Evolutionary conservation across 495 filamentous ascomycete genomes (phyloP).

Genomic region (Pyrenula massariospora): DNA sequence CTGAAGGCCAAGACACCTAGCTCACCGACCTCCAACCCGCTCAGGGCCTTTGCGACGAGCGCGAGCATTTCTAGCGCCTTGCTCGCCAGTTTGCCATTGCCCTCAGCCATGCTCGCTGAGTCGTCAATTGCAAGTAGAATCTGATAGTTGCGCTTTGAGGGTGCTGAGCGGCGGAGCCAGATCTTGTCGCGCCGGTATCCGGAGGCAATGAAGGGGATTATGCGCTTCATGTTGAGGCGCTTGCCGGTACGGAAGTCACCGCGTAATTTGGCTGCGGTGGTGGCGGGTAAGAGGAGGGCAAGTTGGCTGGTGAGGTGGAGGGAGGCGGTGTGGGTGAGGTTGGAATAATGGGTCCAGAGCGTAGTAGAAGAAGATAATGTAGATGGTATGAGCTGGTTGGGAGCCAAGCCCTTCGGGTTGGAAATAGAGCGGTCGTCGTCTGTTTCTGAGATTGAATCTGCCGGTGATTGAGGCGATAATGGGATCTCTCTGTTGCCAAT

Average conservation of each 20-base stretch:
- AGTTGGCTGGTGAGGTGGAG: constrained; percentile 84
- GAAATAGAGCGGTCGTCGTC: constrained; percentile 63
- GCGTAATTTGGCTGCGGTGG: constrained; percentile 87
- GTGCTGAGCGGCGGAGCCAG: constrained; percentile 90
- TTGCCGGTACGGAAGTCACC: constrained; percentile 97
- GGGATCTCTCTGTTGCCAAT: constrained; percentile 25
- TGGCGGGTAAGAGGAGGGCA: constrained; percentile 87
- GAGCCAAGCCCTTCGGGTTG: constrained; percentile 52
- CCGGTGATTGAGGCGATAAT: constrained; percentile 17
- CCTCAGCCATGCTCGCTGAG: constrained; percentile 81
- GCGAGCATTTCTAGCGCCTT: constrained; percentile 83
- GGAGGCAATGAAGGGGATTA: constrained; percentile 97
- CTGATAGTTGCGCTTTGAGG: constrained; percentile 88
- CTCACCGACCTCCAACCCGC: constrained; percentile 87
- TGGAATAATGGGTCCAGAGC: constrained; percentile 79
- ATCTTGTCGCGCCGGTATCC: constrained; percentile 99
- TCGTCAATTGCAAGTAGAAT: constrained; percentile 97
- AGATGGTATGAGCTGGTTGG: constrained; percentile 24
- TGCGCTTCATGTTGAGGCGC: constrained; percentile 95
- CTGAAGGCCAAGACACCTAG: constrained; percentile 76
- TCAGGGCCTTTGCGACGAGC: constrained; percentile 71
- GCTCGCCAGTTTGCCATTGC: constrained; percentile 41
- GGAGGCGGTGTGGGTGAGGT: constrained; percentile 71
- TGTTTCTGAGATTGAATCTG: constrained; percentile 31
- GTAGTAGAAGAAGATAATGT: constrained; percentile 53